A percentile compares a stretch with the other conserved stretches of the same genome.
phyloP scores from a whole-genome alignment of 495 filamentous ascomycete genomes.

The Aspergillus nanangensis region DNA sequence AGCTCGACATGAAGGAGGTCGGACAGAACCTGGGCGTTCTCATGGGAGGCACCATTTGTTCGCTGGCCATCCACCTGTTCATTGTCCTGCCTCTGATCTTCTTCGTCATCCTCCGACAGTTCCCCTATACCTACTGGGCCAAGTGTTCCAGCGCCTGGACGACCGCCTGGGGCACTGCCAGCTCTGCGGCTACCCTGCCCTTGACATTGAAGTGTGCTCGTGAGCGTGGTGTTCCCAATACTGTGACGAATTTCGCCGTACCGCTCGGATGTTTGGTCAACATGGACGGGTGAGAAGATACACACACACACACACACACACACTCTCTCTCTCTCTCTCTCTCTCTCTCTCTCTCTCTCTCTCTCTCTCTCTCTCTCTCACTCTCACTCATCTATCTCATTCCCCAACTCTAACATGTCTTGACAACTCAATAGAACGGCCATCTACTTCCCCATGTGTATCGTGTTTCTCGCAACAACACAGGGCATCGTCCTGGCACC shows the following conservation, averaged over 20 bases:
- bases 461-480: conserved; percentile 7
- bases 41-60: conserved; percentile 2
- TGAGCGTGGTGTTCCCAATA: conserved; percentile 3
- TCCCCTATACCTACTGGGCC: conserved; percentile 5
- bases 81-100: conserved; percentile 5
- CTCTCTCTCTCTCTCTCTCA: no score
- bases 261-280: conserved; percentile 10
- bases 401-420: not conserved
- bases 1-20: conserved; percentile 3
- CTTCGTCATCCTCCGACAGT: conserved; percentile 5
- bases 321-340: no score
- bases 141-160: conserved; percentile 1
- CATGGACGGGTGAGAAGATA: conserved; percentile 8
- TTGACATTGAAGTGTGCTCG: conserved; percentile 2
- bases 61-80: conserved; percentile 7
- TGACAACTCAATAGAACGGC: conserved; percentile 3
- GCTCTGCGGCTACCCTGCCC: conserved; percentile 7
- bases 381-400: not conserved
- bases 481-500: conserved; percentile 4
- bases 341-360: no score
- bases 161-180: conserved; percentile 7
- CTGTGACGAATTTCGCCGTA: conserved; percentile 5
- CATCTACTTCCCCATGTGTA: conserved; percentile 10
- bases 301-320: no score
- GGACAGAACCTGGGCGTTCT: conserved; percentile 9